Conservation (phyloP, 2,329 filamentous ascomycete species). For the Magnaporthiopsis rhizophila region DNA sequence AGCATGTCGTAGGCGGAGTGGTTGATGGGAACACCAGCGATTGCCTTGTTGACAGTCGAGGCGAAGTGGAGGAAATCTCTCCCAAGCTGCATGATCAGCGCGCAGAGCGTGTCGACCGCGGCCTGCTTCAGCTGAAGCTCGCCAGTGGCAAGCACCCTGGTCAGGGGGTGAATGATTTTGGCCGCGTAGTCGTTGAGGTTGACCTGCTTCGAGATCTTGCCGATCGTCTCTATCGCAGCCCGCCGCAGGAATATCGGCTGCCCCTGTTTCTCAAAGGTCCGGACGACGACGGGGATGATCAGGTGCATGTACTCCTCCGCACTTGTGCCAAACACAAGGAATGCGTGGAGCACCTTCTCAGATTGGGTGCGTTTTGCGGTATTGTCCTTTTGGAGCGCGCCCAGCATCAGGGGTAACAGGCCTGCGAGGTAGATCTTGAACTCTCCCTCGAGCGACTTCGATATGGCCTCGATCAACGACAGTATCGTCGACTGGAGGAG, state of each 20-base stretch:
- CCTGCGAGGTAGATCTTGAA: constrained; percentile 94
- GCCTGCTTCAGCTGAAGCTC: constrained; percentile 70
- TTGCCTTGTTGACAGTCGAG: constrained; percentile 81
- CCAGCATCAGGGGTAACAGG: constrained; percentile 86
- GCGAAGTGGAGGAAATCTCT: constrained; percentile 94
- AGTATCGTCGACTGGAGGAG: constrained; percentile 87
- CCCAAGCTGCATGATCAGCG: constrained; percentile 90
- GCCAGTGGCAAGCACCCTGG: constrained; percentile 66
- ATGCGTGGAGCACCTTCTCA: constrained; percentile 86
- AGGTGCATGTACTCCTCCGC: constrained; percentile 99
- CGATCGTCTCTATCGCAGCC: constrained; percentile 87
- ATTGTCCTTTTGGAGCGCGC: constrained; percentile 79
- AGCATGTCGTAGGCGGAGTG: constrained; percentile 90
- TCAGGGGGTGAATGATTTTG: constrained; percentile 90
- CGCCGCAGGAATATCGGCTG: constrained; percentile 75
- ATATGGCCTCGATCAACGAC: constrained; percentile 86
- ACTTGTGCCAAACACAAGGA: constrained; percentile 91
- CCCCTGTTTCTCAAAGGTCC: constrained; percentile 82
- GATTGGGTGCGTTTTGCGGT: constrained; percentile 71
- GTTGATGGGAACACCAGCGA: constrained; percentile 71
- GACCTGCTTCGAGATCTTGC: constrained; percentile 88
- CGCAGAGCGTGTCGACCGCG: constrained; percentile 88
- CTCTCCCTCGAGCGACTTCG: constrained; percentile 87
- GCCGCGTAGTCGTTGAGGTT: constrained; percentile 96
- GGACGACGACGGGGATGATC: constrained; percentile 91